phyloP scores from a whole-genome alignment of 257 asterid genomes.

The Osmanthus fragrans region DNA sequence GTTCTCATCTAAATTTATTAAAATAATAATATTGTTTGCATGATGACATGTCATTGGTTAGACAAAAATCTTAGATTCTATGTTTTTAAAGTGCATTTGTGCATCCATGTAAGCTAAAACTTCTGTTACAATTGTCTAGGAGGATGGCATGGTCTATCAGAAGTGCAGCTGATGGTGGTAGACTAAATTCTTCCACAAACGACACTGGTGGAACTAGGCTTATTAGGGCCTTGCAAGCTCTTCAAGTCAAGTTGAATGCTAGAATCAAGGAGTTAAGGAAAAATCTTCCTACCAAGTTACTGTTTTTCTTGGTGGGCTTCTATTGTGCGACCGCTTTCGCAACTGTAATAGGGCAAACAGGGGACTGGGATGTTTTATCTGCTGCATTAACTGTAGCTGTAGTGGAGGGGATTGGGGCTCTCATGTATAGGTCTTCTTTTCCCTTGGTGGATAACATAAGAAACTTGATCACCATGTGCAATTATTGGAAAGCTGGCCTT shows the following conservation, averaged over 20 bases:
- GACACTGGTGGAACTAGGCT: slow-evolving; percentile 67
- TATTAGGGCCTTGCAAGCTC: slow-evolving; percentile 54
- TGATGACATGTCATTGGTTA: not conserved
- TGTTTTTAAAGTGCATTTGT: not conserved
- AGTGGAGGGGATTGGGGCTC: slow-evolving; percentile 96
- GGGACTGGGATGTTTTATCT: slow-evolving; percentile 96
- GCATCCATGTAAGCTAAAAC: not conserved
- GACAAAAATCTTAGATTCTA: not conserved
- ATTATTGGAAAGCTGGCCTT: slow-evolving; percentile 92
- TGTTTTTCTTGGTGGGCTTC: slow-evolving; percentile 82
- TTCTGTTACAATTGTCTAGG: slow-evolving; percentile 37
- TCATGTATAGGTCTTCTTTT: slow-evolving; percentile 69
- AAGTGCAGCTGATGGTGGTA: slow-evolving; percentile 65
- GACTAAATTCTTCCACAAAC: slow-evolving; percentile 44
- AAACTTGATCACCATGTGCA: slow-evolving; percentile 55
- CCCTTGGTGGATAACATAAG: slow-evolving; percentile 49
- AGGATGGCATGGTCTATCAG: slow-evolving; percentile 55
- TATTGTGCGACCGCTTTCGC: slow-evolving; percentile 93
- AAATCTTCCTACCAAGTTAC: slow-evolving; percentile 67
- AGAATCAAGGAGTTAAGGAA: slow-evolving; percentile 56
- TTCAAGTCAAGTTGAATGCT: slow-evolving; percentile 46
- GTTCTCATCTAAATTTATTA: not conserved
- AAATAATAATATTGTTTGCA: not conserved
- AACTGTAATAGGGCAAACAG: slow-evolving; percentile 94
- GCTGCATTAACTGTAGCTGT: slow-evolving; percentile 85